Percentiles rank a stretch among this genome's conserved stretches.
These are phyloP conservation scores for Trichomonascus vanleenenianus DNA, from an alignment of 805 yeast genomes.

Conservation along the genomic window DNA sequence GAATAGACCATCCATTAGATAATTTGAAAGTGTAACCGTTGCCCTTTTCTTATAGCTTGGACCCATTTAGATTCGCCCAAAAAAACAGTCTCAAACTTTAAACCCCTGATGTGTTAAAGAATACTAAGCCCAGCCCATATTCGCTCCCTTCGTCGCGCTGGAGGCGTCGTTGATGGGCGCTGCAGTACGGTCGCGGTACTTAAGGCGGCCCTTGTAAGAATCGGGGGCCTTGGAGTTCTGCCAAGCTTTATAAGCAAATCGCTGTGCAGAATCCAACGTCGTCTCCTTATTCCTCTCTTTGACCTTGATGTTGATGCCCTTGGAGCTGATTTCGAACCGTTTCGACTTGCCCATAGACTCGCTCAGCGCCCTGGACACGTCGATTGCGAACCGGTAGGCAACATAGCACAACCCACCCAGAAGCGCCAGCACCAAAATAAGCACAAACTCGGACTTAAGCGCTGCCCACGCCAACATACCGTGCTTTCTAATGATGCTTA, in stretches of 20 bases:
- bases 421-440: constrained; percentile 5
- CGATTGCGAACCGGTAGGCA: constrained; percentile 8
- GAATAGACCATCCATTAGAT: too few species aligned
- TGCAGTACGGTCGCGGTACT: constrained; percentile 1
- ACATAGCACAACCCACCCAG: constrained; percentile 14
- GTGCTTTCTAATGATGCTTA: too few species aligned
- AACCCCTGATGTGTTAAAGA: too few species aligned
- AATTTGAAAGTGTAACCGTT: too few species aligned
- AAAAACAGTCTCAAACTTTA: too few species aligned
- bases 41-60: too few species aligned
- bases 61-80: too few species aligned
- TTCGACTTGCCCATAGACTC: constrained; percentile 11
- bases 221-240: constrained; percentile 8
- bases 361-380: constrained; percentile 9
- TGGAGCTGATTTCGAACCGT: constrained; percentile 10
- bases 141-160: constrained; percentile 4
- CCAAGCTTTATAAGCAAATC: constrained; percentile 8
- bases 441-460: constrained; percentile 6
- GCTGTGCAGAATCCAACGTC: constrained; percentile 11
- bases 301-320: constrained; percentile 14
- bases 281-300: constrained; percentile 8
- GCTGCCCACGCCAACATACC: neutral
- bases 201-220: constrained; percentile 5
- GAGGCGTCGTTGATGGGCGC: too few species aligned
- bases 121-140: constrained; percentile 5